Percentiles rank a stretch among this genome's conserved stretches.
Conservation (phyloP, 2,329 filamentous ascomycete species). For the Neonectria neomacrospora region DNA sequence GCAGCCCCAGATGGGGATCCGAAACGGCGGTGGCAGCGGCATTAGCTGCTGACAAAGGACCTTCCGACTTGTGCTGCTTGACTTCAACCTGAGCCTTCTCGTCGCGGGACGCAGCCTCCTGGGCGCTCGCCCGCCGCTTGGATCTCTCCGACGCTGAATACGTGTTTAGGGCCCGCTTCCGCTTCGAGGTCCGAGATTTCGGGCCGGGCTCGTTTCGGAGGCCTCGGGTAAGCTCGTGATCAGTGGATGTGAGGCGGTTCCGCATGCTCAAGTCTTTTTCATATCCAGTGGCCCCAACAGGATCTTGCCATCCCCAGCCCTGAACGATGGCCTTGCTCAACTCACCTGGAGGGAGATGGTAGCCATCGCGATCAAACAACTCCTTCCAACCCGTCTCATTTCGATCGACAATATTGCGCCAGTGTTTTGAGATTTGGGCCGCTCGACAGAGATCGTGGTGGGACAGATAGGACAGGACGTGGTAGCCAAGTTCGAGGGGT, state of each 20-base stretch:
- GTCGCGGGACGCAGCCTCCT: slow-evolving; percentile 57
- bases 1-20: slow-evolving; percentile 81
- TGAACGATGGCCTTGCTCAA: slow-evolving; percentile 86
- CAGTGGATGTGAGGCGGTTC: slow-evolving; percentile 62
- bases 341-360: slow-evolving; percentile 80
- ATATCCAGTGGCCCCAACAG: slow-evolving; percentile 76
- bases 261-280: slow-evolving; percentile 82
- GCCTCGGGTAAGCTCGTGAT: slow-evolving; percentile 60
- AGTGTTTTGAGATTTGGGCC: slow-evolving; percentile 92
- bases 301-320: slow-evolving; percentile 98
- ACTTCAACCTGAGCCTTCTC: slow-evolving; percentile 54
- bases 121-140: slow-evolving; percentile 64
- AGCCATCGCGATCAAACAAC: slow-evolving; percentile 86
- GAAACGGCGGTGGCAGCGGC: slow-evolving; percentile 86
- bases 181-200: slow-evolving; percentile 64
- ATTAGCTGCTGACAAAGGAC: slow-evolving; percentile 86
- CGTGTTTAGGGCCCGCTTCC: slow-evolving; percentile 63
- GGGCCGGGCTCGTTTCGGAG: slow-evolving; percentile 55
- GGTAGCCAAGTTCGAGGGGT: slow-evolving; percentile 86
- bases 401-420: slow-evolving; percentile 89
- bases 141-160: slow-evolving; percentile 60
- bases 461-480: slow-evolving; percentile 89
- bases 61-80: slow-evolving; percentile 73
- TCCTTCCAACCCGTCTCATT: slow-evolving; percentile 98
- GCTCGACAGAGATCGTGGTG: slow-evolving; percentile 87